Base-by-base conservation (phyloP, 495 filamentous ascomycete genomes). In the Usnea hakonensis region DNA sequence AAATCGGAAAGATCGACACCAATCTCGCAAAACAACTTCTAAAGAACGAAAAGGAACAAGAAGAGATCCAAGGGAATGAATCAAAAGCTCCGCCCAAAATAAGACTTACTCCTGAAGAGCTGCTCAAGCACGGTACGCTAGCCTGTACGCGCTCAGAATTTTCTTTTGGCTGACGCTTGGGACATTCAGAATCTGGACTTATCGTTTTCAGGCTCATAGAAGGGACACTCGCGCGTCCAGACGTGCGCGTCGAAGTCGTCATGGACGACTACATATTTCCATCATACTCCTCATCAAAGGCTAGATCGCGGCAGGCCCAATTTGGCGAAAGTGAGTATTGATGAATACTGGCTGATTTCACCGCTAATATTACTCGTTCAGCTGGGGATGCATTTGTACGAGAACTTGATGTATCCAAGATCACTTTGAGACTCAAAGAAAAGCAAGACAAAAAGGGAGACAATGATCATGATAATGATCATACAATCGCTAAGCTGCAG, bases 261-360 rank as follows among this genome's bases (percentile, higher is more conserved):
- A 92, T 97, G 74, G 94, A 99, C 73, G 94, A 99, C 68, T 90
- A 91, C 81, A 81, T 88, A 50, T 97, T 93, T 80, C 89, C 94
- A 2, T 86, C 91, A 3, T 97, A 95, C 69, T 77, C 78, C n/a
- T 91, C 90, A 17, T 81, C 86, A 11, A 90, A 86, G 61, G 83
- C 91, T 35, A 86, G 80, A 66, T 77, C 78, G 8, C 86, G 79
- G 63, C 75, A 80, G 3, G 79, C 81, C 61, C 88, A 82, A 43
- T 89, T 96, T 68, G 85, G 91, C 62, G 94, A 97, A 76, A 89
- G 82, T 85, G 73, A 63, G 80, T 78, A 33, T 41, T 36, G 57
- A 8, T 21, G 19, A 19, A 48, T 23, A 17, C 28, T n/a, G 40
- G 14, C 50, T 23, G 56, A 13, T 8, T 44, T 44, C 10, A 37